Evolutionary conservation across 805 yeast genomes (phyloP), one percentile per base, ranked within the genome.

Genomic region (Komagataella kurtzmanii): DNA sequence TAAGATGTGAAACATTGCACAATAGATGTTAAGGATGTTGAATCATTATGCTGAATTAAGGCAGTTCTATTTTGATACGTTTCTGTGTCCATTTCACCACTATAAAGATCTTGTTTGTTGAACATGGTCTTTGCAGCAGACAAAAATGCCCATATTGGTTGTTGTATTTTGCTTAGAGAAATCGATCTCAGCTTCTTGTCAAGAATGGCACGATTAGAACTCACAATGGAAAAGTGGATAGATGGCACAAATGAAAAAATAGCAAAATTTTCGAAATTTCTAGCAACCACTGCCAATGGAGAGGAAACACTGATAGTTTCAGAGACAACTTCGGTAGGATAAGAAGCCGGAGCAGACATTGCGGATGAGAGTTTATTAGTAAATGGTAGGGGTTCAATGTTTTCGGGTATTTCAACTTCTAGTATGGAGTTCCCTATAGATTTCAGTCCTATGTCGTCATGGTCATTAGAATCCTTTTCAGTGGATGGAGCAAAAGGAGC

Each of bases 101-200:
- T 63, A 59, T 69, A 71, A 45, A 75, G 61, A 58, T 74, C 73
- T 55, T 69, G 72, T 55, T 76, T 62, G 40, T 67, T 59, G 55
- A 67, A 68, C 72, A 78, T 76, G 1, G 80, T 73, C 56, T 71
- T 73, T 8, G 75, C 64, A 1, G 81, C 79, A 23, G 76, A 72
- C 0, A 78, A 60, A 48, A 77, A 68, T 0, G 78, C 65, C 83
- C 83, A 79, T 3, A 78, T 53, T 2, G 82, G 82, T 55, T 80
- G 80, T 47, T 65, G 66, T 10, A 57, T 50, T 43, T 57, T 54
- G 17, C 45, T 30, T 23, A 56, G 54, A 21, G 56, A 52, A 50
- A 57, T 62, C 50, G 58, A 53, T 47, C 58, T 60, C 36, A 56
- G 19, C 47, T 55, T 52, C 19, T n/a, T 54, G 43, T 17, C 48